A percentile compares a stretch with the other conserved stretches of the same genome.
Evolutionary conservation across 116 monocot genomes (phyloP).

Genomic region (Thalassia testudinum): DNA sequence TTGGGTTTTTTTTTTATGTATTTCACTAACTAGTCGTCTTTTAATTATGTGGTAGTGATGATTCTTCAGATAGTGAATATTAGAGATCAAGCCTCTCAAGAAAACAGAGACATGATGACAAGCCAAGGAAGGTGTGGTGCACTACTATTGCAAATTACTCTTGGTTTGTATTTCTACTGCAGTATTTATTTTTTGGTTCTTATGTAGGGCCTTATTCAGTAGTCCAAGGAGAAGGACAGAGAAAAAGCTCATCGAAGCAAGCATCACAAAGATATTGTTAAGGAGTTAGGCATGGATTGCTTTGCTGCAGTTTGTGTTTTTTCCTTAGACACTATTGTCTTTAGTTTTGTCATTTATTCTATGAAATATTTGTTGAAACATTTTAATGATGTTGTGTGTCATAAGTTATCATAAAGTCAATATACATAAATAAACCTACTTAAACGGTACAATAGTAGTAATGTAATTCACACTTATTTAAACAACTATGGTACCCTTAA

Average conservation of each 20-base stretch:
- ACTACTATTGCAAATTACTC: neutral
- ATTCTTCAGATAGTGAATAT: constrained; percentile 38
- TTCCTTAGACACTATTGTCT: no score
- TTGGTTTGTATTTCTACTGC: neutral
- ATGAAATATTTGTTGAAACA: no score
- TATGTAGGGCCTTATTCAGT: neutral
- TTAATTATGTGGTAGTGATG: constrained; percentile 8
- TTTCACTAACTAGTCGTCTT: neutral
- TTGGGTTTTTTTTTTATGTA: neutral
- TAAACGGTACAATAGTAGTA: no score
- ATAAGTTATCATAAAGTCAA: no score
- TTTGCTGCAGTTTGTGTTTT: no score
- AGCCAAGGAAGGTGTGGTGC: constrained; percentile 39
- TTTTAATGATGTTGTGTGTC: no score
- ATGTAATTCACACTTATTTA: no score
- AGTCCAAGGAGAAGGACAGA: constrained; percentile 45
- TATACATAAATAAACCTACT: no score
- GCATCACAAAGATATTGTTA: constrained; percentile 24
- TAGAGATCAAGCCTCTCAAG: constrained; percentile 24
- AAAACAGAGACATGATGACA: constrained; percentile 39
- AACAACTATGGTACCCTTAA: no score
- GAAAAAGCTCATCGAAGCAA: constrained; percentile 30
- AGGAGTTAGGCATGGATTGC: constrained; percentile 33
- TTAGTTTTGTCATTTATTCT: no score
- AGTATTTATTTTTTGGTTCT: constrained; percentile 1